phyloP scores from a whole-genome alignment of 177 flowering plant species.

The Tripterygium wilfordii region DNA sequence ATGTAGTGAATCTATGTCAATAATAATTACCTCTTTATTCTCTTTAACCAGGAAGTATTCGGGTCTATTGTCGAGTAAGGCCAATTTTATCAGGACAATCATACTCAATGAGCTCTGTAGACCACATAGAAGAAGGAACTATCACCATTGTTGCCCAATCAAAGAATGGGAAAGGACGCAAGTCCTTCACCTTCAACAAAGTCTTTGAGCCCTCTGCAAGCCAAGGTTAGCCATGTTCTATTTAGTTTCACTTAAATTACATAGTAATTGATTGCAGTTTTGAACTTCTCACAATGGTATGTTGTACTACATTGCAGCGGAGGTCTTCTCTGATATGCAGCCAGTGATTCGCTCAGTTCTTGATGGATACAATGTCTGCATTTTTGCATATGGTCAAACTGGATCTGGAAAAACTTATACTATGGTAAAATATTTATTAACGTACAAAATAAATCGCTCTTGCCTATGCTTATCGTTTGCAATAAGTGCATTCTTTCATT shows the following conservation, averaged over 20 bases:
- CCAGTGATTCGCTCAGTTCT: conserved; percentile 91
- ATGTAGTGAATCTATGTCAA: neutral
- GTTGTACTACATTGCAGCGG: conserved; percentile 45
- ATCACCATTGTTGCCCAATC: conserved; percentile 59
- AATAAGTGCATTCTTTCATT: too few species aligned
- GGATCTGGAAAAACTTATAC: conserved; percentile 94
- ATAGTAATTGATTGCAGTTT: too few species aligned
- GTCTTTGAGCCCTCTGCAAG: conserved; percentile 87
- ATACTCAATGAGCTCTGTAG: conserved; percentile 50
- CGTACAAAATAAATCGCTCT: neutral
- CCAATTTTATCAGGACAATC: conserved; percentile 72
- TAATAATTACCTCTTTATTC: neutral
- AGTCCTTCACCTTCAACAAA: conserved; percentile 79
- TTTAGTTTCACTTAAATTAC: too few species aligned
- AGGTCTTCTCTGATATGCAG: conserved; percentile 85
- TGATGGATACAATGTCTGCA: conserved; percentile 96
- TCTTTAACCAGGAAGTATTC: conserved; percentile 63
- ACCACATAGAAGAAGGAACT: conserved; percentile 70
- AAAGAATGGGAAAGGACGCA: conserved; percentile 71
- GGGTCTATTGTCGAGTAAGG: conserved; percentile 94
- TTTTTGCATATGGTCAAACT: conserved; percentile 97
- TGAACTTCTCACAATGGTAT: too few species aligned
- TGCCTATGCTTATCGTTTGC: too few species aligned
- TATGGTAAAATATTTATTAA: conserved; percentile 48
- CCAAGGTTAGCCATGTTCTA: conserved; percentile 81